phyloP scores from a whole-genome alignment of 83 land plant species.

The Thuja plicata region DNA sequence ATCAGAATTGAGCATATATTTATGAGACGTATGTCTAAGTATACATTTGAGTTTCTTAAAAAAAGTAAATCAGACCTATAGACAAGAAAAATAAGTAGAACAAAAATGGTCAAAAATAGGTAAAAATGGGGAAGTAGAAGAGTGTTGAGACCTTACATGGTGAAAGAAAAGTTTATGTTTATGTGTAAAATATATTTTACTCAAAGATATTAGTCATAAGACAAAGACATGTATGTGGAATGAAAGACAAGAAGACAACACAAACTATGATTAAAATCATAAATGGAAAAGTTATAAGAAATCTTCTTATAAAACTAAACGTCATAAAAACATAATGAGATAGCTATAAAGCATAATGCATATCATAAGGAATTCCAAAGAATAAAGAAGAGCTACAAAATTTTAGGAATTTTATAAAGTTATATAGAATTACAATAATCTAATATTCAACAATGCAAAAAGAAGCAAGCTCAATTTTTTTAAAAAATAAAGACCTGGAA shows the following conservation, averaged over 20 bases:
- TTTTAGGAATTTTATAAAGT: too few relatives aligned
- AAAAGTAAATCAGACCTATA: background rate
- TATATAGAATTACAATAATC: too few relatives aligned
- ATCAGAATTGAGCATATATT: background rate
- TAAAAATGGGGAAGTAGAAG: too few relatives aligned
- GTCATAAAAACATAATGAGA: background rate
- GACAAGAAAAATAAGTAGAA: too few relatives aligned
- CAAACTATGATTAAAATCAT: background rate
- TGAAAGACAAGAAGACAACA: background rate
- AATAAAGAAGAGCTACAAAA: background rate
- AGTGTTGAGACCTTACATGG: background rate
- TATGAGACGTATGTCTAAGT: background rate
- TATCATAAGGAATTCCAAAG: background rate
- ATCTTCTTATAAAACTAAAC: background rate
- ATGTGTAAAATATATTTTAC: too few relatives aligned
- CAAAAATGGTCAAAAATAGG: too few relatives aligned
- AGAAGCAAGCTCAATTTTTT: too few relatives aligned
- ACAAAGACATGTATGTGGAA: background rate
- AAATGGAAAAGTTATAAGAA: background rate
- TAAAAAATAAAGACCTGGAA: background rate
- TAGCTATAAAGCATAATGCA: background rate
- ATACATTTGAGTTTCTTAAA: background rate
- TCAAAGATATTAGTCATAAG: background rate
- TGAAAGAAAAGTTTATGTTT: background rate
- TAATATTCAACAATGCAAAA: background rate